Evolutionary conservation across 805 yeast genomes (phyloP).

Genomic region (Hanseniaspora vineae): DNA sequence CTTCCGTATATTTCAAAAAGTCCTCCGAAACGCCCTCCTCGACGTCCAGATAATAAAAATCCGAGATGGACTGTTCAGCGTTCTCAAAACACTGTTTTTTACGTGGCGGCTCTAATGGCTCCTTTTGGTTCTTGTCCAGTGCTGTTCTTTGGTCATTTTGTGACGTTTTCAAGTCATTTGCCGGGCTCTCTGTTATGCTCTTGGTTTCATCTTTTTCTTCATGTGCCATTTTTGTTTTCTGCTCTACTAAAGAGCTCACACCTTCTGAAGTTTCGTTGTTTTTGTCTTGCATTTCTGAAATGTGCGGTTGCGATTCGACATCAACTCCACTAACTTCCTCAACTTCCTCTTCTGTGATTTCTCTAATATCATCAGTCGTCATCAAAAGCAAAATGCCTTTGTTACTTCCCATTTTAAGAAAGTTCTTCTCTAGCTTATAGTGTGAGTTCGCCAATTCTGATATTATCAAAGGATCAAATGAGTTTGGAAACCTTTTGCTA

Average conservation of each 20-base stretch:
- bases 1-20: slow-evolving; percentile 17
- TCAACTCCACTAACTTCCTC: background rate
- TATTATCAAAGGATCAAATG: slow-evolving; percentile 12
- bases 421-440: slow-evolving; percentile 20
- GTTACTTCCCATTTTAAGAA: slow-evolving; percentile 23
- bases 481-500: slow-evolving; percentile 15
- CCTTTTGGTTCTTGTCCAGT: background rate
- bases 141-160: too few relatives aligned
- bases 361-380: slow-evolving; percentile 11
- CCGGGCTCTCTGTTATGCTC: too few relatives aligned
- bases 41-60: slow-evolving; percentile 15
- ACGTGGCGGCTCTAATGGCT: background rate
- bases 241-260: background rate
- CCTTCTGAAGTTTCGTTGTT: background rate
- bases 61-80: slow-evolving; percentile 7
- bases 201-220: too few relatives aligned
- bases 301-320: too few relatives aligned
- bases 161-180: too few relatives aligned
- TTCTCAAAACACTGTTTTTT: background rate
- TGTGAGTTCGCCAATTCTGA: slow-evolving; percentile 19
- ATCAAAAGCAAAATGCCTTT: slow-evolving; percentile 20
- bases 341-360: background rate
- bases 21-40: slow-evolving; percentile 21
- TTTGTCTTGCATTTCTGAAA: too few relatives aligned
- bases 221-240: background rate